Percentiles rank a stretch among this genome's conserved stretches.
These are phyloP conservation scores for Wickerhamomyces mucosus DNA, from an alignment of 805 yeast species.

Conservation along the genomic window DNA sequence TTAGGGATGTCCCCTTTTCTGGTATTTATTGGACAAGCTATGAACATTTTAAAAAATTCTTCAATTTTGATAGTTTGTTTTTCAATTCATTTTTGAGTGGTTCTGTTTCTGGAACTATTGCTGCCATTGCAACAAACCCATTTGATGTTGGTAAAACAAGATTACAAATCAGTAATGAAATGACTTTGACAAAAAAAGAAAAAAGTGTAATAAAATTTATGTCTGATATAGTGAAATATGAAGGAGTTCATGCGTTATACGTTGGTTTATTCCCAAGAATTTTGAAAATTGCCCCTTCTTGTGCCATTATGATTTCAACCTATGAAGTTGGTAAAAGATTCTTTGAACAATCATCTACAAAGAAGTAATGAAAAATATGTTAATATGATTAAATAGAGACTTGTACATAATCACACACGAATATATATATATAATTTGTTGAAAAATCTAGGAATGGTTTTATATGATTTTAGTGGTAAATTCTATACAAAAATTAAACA, in stretches of 20 bases:
- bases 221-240: constrained; percentile 49
- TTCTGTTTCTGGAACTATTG: constrained; percentile 71
- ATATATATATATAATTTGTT: too few species aligned
- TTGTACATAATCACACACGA: too few species aligned
- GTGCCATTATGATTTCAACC: constrained; percentile 96
- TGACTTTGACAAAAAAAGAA: constrained; percentile 14
- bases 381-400: too few species aligned
- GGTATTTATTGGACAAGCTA: constrained; percentile 92
- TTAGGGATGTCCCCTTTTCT: constrained; percentile 97
- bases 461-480: too few species aligned
- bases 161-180: constrained; percentile 49
- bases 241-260: constrained; percentile 79
- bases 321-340: constrained; percentile 80
- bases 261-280: constrained; percentile 83
- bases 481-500: background rate
- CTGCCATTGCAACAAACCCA: constrained; percentile 86
- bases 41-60: constrained; percentile 37
- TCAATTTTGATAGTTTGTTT: constrained; percentile 33
- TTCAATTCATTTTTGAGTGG: constrained; percentile 70
- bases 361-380: background rate
- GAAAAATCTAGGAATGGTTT: too few species aligned
- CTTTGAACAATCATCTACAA: constrained; percentile 18
- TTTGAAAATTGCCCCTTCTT: constrained; percentile 89
- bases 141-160: constrained; percentile 97
- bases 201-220: constrained; percentile 64